Evolutionary conservation across 2,329 filamentous ascomycete genomes (phyloP).

Genomic region (Alternaria ethzedia): DNA sequence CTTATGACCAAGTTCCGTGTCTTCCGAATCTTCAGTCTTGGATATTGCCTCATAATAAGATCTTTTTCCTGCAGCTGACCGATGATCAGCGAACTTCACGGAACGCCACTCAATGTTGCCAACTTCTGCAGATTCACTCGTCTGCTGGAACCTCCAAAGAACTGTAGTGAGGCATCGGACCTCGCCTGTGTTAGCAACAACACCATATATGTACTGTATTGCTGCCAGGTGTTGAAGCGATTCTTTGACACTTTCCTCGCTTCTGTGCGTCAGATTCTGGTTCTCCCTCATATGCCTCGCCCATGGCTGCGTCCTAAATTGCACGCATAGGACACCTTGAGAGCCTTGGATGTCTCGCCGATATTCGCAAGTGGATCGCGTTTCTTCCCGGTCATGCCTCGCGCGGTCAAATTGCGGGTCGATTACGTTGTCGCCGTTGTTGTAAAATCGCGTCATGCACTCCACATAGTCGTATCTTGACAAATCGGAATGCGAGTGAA

Average conservation of each 20-base stretch:
- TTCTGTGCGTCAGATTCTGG: slow-evolving; percentile 22
- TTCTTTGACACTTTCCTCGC: slow-evolving; percentile 36
- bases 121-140: slow-evolving; percentile 27
- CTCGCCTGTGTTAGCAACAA: slow-evolving; percentile 30
- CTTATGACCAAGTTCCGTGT: neutral
- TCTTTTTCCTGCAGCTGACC: slow-evolving; percentile 10
- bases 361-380: slow-evolving; percentile 30
- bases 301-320: slow-evolving; percentile 54
- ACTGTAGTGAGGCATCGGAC: slow-evolving; percentile 43
- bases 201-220: slow-evolving; percentile 52
- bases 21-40: slow-evolving; percentile 13
- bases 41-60: slow-evolving; percentile 23
- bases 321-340: slow-evolving; percentile 34
- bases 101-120: slow-evolving; percentile 47
- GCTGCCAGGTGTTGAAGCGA: slow-evolving; percentile 49
- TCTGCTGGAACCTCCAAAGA: slow-evolving; percentile 49
- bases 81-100: slow-evolving; percentile 26
- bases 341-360: slow-evolving; percentile 17
- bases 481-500: slow-evolving; percentile 44
- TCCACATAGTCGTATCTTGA: slow-evolving; percentile 36
- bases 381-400: slow-evolving; percentile 29
- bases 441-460: slow-evolving; percentile 46
- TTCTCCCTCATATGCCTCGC: slow-evolving; percentile 49
- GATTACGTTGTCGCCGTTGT: slow-evolving; percentile 30
- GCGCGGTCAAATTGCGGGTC: slow-evolving; percentile 31